Percentiles rank a stretch among this genome's conserved stretches.
Conservation (phyloP, 257 asterid genomes). For the Echium plantagineum region DNA sequence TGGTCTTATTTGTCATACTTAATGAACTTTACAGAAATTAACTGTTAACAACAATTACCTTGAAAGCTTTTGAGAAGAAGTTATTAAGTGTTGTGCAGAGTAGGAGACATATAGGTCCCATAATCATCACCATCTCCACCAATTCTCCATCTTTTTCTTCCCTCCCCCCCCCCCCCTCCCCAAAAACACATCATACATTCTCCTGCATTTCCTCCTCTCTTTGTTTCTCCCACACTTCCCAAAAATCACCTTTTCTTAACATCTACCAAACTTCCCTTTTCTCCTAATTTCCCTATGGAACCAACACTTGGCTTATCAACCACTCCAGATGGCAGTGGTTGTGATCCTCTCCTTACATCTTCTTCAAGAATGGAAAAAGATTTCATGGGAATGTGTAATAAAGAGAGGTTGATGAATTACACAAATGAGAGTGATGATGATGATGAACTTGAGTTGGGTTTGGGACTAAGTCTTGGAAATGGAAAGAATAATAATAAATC, state of each 20-base stretch:
- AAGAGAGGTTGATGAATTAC: conserved; percentile 19
- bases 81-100: conserved; percentile 41
- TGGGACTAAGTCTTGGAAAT: conserved; percentile 48
- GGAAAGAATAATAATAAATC: conserved; percentile 4
- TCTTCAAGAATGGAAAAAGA: conserved; percentile 13
- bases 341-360: conserved; percentile 1
- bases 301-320: conserved; percentile 29
- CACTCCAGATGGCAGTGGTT: too few species aligned
- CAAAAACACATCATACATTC: conserved; percentile 13
- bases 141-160: conserved; percentile 4
- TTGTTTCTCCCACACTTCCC: conserved; percentile 7
- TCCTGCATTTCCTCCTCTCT: neutral
- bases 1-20: too few species aligned
- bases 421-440: conserved; percentile 26
- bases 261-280: conserved; percentile 1
- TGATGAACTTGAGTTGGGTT: conserved; percentile 51
- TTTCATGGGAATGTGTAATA: conserved; percentile 11
- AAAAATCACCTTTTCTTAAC: conserved; percentile 7
- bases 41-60: too few species aligned
- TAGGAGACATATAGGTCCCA: conserved; percentile 62
- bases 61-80: conserved; percentile 17
- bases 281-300: conserved; percentile 27
- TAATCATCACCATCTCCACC: conserved; percentile 50
- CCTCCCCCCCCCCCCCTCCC: too few species aligned
- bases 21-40: too few species aligned